phyloP scores from a whole-genome alignment of 108 stramenopile species.

The Stephanodiscus triporus region DNA sequence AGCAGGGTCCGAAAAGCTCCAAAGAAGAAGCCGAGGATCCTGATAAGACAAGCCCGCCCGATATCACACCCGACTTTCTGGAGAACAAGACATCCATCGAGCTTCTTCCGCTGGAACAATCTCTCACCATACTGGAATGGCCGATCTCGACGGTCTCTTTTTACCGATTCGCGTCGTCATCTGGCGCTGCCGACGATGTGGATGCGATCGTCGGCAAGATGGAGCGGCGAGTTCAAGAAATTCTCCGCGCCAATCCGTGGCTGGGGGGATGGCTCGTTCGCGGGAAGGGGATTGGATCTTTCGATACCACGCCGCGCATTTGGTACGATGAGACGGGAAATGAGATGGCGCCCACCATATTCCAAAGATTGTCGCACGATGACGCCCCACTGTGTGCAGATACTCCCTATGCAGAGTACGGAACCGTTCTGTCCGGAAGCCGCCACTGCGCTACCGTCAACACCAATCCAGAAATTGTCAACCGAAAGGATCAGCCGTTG shows the following conservation, averaged over 20 bases:
- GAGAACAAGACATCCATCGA: constrained; percentile 40
- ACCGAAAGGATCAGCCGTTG: constrained; percentile 42
- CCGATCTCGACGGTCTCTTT: constrained; percentile 51
- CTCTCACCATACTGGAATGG: constrained; percentile 34
- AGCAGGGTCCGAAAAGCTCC: neutral
- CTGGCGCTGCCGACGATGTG: constrained; percentile 3
- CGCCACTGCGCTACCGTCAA: constrained; percentile 31
- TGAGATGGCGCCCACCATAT: constrained; percentile 38
- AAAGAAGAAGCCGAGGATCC: constrained; percentile 4
- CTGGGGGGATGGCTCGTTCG: constrained; percentile 47
- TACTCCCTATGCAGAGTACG: constrained; percentile 41
- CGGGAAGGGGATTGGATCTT: constrained; percentile 39
- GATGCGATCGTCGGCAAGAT: constrained; percentile 12
- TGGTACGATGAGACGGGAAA: constrained; percentile 50
- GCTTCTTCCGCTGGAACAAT: constrained; percentile 48
- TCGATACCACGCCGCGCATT: constrained; percentile 34
- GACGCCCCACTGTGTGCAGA: constrained; percentile 28
- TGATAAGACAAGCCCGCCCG: neutral
- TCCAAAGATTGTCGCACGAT: constrained; percentile 31
- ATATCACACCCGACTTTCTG: constrained; percentile 31
- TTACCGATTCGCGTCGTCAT: constrained; percentile 11
- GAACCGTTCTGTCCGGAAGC: constrained; percentile 16
- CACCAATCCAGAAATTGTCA: constrained; percentile 31
- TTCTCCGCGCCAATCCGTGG: constrained; percentile 49
- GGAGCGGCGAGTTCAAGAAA: constrained; percentile 23